A percentile compares a stretch with the other conserved stretches of the same genome.
Conservation (phyloP, 2,329 filamentous ascomycete genomes). For the Diplodia sapinea region DNA sequence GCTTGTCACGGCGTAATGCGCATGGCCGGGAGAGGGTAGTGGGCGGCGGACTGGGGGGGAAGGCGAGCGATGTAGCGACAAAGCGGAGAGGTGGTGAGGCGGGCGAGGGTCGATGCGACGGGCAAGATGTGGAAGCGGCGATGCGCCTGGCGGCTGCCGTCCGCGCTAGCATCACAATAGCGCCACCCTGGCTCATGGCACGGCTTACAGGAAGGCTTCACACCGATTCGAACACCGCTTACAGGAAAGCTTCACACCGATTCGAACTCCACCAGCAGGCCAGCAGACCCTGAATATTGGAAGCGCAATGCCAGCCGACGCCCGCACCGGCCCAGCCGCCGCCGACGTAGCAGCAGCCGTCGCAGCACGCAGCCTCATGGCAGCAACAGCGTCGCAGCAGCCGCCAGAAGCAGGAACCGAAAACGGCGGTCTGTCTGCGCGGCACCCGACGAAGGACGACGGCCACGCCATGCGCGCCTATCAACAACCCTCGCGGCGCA, state of each 20-base stretch:
- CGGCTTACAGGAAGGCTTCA: constrained; percentile 20
- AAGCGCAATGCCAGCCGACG: constrained; percentile 1
- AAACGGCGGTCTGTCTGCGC: constrained; percentile 21
- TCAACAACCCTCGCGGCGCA: background rate
- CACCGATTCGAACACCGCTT: constrained; percentile 19
- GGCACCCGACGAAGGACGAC: constrained; percentile 2
- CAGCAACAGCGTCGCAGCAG: constrained; percentile 4
- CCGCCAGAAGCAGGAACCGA: constrained; percentile 24
- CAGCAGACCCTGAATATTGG: constrained; percentile 1
- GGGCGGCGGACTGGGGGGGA: constrained; percentile 37
- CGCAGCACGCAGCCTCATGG: background rate
- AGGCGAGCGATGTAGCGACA: constrained; percentile 37
- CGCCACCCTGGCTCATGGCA: constrained; percentile 8
- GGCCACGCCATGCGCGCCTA: constrained; percentile 8
- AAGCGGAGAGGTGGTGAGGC: constrained; percentile 30
- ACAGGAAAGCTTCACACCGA: constrained; percentile 19
- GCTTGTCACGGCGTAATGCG: constrained; percentile 16
- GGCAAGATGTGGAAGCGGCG: constrained; percentile 1
- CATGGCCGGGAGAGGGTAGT: constrained; percentile 17
- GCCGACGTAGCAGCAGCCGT: constrained; percentile 5
- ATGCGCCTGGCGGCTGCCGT: constrained; percentile 1
- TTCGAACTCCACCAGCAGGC: background rate
- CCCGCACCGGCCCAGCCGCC: constrained; percentile 17
- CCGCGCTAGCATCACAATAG: constrained; percentile 5
- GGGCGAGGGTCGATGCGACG: constrained; percentile 8